Percentiles rank a stretch among this genome's conserved stretches.
phyloP scores from a whole-genome alignment of 2,329 filamentous ascomycete species.

The Tolypocladium pustulatum region DNA sequence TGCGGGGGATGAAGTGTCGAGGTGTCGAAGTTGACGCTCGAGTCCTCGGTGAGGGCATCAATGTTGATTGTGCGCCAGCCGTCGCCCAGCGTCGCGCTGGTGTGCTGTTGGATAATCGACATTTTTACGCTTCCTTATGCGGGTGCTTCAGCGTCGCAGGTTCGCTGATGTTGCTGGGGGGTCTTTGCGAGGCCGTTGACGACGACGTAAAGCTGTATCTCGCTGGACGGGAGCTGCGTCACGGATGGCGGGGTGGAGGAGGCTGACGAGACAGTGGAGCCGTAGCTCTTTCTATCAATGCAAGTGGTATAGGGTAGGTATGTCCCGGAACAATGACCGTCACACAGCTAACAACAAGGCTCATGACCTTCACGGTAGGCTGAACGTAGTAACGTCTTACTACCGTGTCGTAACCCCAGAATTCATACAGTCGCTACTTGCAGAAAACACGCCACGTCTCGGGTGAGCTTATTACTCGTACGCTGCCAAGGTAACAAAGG shows the following conservation, averaged over 20 bases:
- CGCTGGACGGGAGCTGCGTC: constrained; percentile 16
- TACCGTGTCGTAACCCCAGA: not conserved
- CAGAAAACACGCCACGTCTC: not conserved
- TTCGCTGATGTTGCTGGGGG: not conserved
- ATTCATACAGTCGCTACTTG: not conserved
- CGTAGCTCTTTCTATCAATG: not conserved
- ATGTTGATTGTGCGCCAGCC: constrained; percentile 87
- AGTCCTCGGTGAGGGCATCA: constrained; percentile 83
- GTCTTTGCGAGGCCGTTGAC: not conserved
- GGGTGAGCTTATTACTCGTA: not conserved
- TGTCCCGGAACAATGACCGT: too few species aligned
- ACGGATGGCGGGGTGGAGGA: constrained; percentile 19
- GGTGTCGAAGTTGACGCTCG: constrained; percentile 82
- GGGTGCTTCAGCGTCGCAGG: not conserved
- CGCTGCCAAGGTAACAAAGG: not conserved
- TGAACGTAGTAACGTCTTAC: not conserved
- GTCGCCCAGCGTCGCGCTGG: constrained; percentile 47
- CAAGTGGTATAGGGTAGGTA: not conserved
- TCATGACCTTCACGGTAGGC: not conserved
- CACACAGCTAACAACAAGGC: not conserved
- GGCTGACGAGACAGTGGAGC: not conserved
- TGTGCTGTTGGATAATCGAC: constrained; percentile 60
- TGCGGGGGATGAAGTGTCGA: constrained; percentile 70
- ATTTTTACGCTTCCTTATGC: constrained; percentile 24
- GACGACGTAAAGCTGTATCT: constrained; percentile 1